phyloP scores from a whole-genome alignment of 2,329 filamentous ascomycete species.

The Iodosphaeria phyllophila region DNA sequence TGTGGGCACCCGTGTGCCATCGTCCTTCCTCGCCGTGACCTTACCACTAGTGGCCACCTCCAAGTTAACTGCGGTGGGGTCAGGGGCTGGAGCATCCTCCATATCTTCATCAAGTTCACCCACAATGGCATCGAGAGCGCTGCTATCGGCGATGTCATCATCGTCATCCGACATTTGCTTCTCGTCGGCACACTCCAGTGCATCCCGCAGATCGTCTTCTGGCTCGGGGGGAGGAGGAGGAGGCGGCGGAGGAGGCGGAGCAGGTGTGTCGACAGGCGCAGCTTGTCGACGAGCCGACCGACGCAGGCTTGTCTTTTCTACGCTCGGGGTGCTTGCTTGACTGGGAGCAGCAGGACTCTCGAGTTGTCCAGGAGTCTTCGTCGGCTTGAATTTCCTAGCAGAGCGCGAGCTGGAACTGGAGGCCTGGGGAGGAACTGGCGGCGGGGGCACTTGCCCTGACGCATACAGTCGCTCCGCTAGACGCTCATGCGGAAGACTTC shows the following conservation, averaged over 20 bases:
- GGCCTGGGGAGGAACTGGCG: slow-evolving; percentile 18
- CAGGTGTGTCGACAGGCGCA: too few species aligned
- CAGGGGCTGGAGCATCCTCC: slow-evolving; percentile 50
- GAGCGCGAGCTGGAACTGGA: slow-evolving; percentile 26
- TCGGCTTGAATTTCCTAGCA: slow-evolving; percentile 24
- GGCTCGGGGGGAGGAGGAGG: slow-evolving; percentile 34
- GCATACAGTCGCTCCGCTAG: slow-evolving; percentile 25
- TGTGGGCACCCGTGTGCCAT: slow-evolving; percentile 72
- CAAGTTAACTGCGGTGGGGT: slow-evolving; percentile 77
- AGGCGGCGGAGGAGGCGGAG: slow-evolving; percentile 28
- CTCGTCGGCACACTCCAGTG: slow-evolving; percentile 85
- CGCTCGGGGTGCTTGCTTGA: slow-evolving; percentile 26
- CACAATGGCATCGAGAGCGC: slow-evolving; percentile 69
- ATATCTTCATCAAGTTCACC: slow-evolving; percentile 78
- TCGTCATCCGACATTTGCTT: slow-evolving; percentile 61
- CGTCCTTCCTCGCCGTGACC: slow-evolving; percentile 79
- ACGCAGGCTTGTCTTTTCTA: slow-evolving; percentile 39
- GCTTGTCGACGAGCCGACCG: slow-evolving; percentile 44
- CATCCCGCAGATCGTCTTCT: slow-evolving; percentile 44
- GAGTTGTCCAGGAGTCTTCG: slow-evolving; percentile 21
- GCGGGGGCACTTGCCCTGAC: slow-evolving; percentile 17
- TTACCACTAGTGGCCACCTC: slow-evolving; percentile 76
- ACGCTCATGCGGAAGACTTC: slow-evolving; percentile 36
- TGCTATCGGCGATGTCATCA: slow-evolving; percentile 40
- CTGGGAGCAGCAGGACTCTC: slow-evolving; percentile 23